phyloP scores from a whole-genome alignment of 345 rosid genomes.

The Moringa oleifera region DNA sequence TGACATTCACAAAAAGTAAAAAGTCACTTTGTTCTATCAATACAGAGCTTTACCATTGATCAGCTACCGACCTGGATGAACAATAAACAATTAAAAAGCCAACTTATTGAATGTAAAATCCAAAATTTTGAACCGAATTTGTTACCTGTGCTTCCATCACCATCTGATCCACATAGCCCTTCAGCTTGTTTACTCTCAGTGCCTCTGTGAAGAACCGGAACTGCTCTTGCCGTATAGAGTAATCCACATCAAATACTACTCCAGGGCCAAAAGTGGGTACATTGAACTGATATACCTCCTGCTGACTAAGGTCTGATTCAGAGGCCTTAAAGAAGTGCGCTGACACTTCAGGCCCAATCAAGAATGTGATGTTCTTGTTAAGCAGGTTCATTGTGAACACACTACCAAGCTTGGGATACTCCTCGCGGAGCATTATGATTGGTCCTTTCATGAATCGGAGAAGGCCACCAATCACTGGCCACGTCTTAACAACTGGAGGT shows the following conservation, averaged over 20 bases:
- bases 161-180: constrained; percentile 97
- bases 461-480: constrained; percentile 72
- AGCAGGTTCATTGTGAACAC: constrained; percentile 72
- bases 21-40: too few relatives aligned
- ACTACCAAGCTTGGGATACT: constrained; percentile 85
- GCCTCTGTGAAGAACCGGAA: constrained; percentile 94
- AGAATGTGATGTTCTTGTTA: constrained; percentile 81
- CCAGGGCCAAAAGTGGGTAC: constrained; percentile 98
- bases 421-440: constrained; percentile 70
- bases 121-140: neutral
- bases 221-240: constrained; percentile 84
- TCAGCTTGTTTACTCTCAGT: constrained; percentile 71
- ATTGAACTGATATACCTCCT: constrained; percentile 93
- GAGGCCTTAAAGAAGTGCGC: constrained; percentile 93
- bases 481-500: constrained; percentile 64
- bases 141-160: constrained; percentile 82
- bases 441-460: constrained; percentile 79
- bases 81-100: neutral
- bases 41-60: too few relatives aligned
- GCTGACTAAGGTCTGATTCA: constrained; percentile 89
- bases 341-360: constrained; percentile 96
- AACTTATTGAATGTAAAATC: neutral
- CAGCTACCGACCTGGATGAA: too few relatives aligned
- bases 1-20: too few relatives aligned
- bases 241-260: constrained; percentile 93